A percentile compares a stretch with the other conserved stretches of the same genome.
phyloP scores from a whole-genome alignment of 306 rosid genomes.

The Luffa aegyptiaca region DNA sequence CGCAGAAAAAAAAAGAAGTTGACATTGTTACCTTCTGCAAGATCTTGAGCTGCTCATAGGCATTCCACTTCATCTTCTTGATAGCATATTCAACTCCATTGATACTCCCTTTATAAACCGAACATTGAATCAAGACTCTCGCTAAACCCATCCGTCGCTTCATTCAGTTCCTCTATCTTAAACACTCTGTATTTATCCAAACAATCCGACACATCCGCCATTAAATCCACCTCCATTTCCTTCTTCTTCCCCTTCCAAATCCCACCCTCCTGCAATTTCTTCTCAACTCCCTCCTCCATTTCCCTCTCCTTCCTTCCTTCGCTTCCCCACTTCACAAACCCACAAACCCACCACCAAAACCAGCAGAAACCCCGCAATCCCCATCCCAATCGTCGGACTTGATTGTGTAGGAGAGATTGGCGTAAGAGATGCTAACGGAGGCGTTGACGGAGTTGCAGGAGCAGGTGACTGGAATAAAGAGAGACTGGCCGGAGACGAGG shows the following conservation, averaged over 20 bases:
- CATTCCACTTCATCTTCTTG: conserved; percentile 97
- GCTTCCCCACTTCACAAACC: conserved; percentile 44
- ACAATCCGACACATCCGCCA: conserved; percentile 85
- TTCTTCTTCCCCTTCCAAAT: conserved; percentile 20
- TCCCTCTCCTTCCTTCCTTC: neutral
- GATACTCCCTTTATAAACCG: conserved; percentile 61
- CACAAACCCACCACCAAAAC: conserved; percentile 34
- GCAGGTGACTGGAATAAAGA: conserved; percentile 59
- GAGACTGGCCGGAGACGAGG: conserved; percentile 37
- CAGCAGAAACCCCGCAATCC: conserved; percentile 46
- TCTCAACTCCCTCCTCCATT: conserved; percentile 19
- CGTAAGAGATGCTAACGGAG: conserved; percentile 44
- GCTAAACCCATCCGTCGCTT: conserved; percentile 60
- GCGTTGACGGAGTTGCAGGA: conserved; percentile 45
- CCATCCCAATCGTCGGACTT: conserved; percentile 39
- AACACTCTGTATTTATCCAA: conserved; percentile 86
- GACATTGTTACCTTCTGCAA: conserved; percentile 63
- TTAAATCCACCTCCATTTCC: conserved; percentile 41
- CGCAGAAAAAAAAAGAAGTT: neutral
- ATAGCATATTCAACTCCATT: conserved; percentile 58
- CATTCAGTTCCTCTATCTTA: conserved; percentile 46
- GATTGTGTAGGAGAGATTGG: conserved; percentile 55
- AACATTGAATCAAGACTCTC: conserved; percentile 59
- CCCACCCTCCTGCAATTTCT: conserved; percentile 1
- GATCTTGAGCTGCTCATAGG: conserved; percentile 90